Evolutionary conservation across 345 rosid genomes (phyloP).

Genomic region (Nasturtium officinale): DNA sequence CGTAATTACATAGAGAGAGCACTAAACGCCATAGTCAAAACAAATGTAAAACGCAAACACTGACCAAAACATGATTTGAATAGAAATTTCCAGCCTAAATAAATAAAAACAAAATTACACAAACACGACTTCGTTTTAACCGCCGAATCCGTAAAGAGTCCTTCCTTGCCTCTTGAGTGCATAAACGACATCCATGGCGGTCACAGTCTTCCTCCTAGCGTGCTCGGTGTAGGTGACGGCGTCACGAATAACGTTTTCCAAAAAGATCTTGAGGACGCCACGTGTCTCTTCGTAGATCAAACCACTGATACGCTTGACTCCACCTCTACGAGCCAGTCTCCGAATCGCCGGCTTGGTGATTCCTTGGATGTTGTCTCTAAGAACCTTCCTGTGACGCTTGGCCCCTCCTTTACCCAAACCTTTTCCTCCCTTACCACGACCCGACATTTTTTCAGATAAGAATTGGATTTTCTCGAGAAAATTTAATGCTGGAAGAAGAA

Average conservation of each 20-base stretch:
- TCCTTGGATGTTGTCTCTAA: constrained; percentile 47
- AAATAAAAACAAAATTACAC: too few relatives aligned
- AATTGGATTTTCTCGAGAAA: not conserved
- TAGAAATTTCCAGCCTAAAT: constrained; percentile 13
- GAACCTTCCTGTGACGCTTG: constrained; percentile 47
- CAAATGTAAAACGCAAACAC: not conserved
- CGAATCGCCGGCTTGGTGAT: constrained; percentile 50
- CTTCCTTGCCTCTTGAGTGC: constrained; percentile 56
- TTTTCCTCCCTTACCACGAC: constrained; percentile 48
- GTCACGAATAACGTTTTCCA: constrained; percentile 46
- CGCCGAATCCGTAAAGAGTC: constrained; percentile 45
- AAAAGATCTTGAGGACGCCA: constrained; percentile 44
- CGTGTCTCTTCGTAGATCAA: constrained; percentile 52
- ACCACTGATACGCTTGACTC: constrained; percentile 61
- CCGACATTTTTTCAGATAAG: constrained; percentile 23
- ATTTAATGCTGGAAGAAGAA: not conserved
- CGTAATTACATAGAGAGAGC: constrained; percentile 13
- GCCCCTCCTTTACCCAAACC: constrained; percentile 49
- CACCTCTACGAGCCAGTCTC: constrained; percentile 54
- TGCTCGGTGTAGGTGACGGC: constrained; percentile 48
- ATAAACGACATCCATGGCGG: constrained; percentile 54
- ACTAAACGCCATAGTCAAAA: not conserved
- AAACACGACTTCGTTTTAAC: not conserved
- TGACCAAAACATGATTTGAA: not conserved
- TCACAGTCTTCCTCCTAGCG: constrained; percentile 52